phyloP scores from a whole-genome alignment of 2,329 filamentous ascomycete species.

The Colletotrichum tanaceti region DNA sequence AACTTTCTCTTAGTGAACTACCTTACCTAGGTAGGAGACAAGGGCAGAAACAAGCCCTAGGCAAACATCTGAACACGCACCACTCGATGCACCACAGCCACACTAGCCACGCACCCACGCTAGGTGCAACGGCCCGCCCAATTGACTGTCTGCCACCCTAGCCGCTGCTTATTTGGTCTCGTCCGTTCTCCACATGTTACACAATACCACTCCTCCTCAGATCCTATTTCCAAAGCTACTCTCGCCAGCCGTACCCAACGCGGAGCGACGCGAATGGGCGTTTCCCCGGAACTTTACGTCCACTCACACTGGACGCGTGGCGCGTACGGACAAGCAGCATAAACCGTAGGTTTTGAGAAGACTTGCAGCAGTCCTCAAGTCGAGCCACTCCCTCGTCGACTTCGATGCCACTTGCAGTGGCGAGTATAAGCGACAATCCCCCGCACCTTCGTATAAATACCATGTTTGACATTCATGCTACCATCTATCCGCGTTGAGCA shows the following conservation, averaged over 20 bases:
- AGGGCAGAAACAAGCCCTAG: not conserved
- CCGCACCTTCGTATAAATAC: not conserved
- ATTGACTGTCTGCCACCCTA: not conserved
- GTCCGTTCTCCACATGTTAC: not conserved
- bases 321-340: not conserved
- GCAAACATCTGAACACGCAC: conserved; percentile 16
- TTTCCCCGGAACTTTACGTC: not conserved
- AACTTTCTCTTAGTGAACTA: no score
- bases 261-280: no score
- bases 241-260: not conserved
- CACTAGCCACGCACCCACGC: not conserved
- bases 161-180: conserved; percentile 1
- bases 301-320: not conserved
- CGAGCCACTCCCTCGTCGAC: not conserved
- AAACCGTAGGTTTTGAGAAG: not conserved
- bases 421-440: not conserved
- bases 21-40: no score
- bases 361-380: not conserved
- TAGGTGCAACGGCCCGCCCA: conserved; percentile 4
- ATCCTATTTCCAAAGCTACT: not conserved
- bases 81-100: conserved; percentile 13
- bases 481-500: not conserved
- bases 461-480: not conserved
- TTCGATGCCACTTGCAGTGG: not conserved
- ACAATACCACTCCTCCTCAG: not conserved